Evolutionary conservation across 2,329 filamentous ascomycete species (phyloP).

Genomic region (Aureobasidium sp.): DNA sequence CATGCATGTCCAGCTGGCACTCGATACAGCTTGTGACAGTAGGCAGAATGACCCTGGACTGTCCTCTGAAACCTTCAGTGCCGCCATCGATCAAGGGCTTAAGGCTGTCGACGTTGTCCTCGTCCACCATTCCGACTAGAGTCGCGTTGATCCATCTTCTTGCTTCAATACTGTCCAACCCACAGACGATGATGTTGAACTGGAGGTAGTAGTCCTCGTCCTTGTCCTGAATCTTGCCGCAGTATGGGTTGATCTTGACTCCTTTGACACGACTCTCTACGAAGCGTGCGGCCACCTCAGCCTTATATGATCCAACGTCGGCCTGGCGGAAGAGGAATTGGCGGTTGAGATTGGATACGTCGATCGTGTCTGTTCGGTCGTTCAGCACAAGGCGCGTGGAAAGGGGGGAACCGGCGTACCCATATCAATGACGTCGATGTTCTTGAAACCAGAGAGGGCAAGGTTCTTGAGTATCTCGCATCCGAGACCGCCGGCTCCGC

Average conservation of each 20-base stretch:
- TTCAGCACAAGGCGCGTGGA: neutral
- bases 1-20: slow-evolving; percentile 97
- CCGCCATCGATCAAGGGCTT: slow-evolving; percentile 96
- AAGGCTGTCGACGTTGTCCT: slow-evolving; percentile 71
- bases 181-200: slow-evolving; percentile 89
- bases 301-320: slow-evolving; percentile 91
- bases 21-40: slow-evolving; percentile 94
- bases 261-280: slow-evolving; percentile 85
- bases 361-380: slow-evolving; percentile 66
- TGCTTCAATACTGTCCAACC: slow-evolving; percentile 93
- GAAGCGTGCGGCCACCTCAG: slow-evolving; percentile 84
- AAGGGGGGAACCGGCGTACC: slow-evolving; percentile 44
- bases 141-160: slow-evolving; percentile 98
- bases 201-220: slow-evolving; percentile 96
- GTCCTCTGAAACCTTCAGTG: slow-evolving; percentile 97
- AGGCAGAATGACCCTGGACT: slow-evolving; percentile 85
- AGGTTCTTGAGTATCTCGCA: slow-evolving; percentile 97
- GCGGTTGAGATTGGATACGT: slow-evolving; percentile 95
- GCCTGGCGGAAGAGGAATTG: slow-evolving; percentile 91
- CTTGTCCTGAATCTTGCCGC: slow-evolving; percentile 93
- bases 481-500: slow-evolving; percentile 86
- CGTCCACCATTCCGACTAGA: slow-evolving; percentile 82
- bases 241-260: slow-evolving; percentile 88
- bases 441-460: slow-evolving; percentile 87
- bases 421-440: slow-evolving; percentile 99